These are phyloP conservation scores for Scedosporium dehoogii DNA, from an alignment of 2,329 filamentous ascomycete species.

Conservation along the genomic window DNA sequence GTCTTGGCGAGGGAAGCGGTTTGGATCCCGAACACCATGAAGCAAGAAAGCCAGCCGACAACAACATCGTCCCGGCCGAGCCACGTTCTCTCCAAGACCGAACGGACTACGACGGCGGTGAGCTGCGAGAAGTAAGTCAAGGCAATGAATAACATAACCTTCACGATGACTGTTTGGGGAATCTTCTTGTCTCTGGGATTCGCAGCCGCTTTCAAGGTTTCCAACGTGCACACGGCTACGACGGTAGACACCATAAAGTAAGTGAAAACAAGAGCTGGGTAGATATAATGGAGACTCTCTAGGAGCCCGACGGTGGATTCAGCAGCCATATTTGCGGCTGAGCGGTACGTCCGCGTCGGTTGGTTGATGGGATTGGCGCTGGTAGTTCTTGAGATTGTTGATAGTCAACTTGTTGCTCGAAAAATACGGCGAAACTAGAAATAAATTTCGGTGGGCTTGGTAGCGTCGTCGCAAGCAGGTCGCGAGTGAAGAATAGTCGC, in stretches of 20 bases:
- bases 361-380: too few species aligned
- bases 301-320: constrained; percentile 13
- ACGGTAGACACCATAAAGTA: constrained; percentile 46
- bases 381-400: too few species aligned
- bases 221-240: constrained; percentile 42
- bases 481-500: too few species aligned
- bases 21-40: constrained; percentile 54
- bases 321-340: neutral
- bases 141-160: constrained; percentile 33
- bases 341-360: too few species aligned
- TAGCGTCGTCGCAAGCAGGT: too few species aligned
- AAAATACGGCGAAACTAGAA: too few species aligned
- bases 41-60: constrained; percentile 50
- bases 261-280: constrained; percentile 44
- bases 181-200: constrained; percentile 23
- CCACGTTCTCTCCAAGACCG: constrained; percentile 25
- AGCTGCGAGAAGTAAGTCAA: constrained; percentile 39
- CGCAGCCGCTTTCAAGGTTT: constrained; percentile 29
- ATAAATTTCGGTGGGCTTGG: too few species aligned
- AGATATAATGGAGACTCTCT: constrained; percentile 45
- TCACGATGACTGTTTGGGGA: constrained; percentile 26
- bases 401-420: too few species aligned
- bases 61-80: constrained; percentile 35
- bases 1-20: constrained; percentile 42
- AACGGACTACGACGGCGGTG: constrained; percentile 25